Evolutionary conservation across 371 early-diverging fungal genomes (phyloP).

Genomic region (Chytridiales sp.): DNA sequence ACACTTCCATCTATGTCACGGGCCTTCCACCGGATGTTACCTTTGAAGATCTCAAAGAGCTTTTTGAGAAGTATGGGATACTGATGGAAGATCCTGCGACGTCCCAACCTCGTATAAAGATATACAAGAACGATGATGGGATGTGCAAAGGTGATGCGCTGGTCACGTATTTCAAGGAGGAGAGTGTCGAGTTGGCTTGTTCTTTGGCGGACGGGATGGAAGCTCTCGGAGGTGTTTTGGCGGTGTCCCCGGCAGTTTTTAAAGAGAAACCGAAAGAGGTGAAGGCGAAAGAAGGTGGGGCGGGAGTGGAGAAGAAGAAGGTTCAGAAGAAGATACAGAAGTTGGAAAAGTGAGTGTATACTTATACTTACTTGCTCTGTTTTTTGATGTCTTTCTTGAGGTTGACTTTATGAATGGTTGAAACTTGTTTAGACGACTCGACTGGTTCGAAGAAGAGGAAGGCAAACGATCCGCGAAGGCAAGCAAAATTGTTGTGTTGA

Average conservation of each 20-base stretch:
- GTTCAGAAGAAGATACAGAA: slow-evolving; percentile 71
- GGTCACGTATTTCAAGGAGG: slow-evolving; percentile 85
- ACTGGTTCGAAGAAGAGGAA: slow-evolving; percentile 84
- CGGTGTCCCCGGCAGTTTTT: slow-evolving; percentile 61
- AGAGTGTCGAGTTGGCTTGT: slow-evolving; percentile 82
- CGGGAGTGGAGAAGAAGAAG: slow-evolving; percentile 45
- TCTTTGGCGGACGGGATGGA: slow-evolving; percentile 83
- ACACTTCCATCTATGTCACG: slow-evolving; percentile 83
- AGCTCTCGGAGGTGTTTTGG: slow-evolving; percentile 72
- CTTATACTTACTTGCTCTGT: slow-evolving; percentile 2
- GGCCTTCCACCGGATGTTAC: slow-evolving; percentile 82
- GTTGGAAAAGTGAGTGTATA: slow-evolving; percentile 61
- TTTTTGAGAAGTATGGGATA: slow-evolving; percentile 85
- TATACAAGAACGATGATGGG: slow-evolving; percentile 69
- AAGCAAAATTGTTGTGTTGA: slow-evolving; percentile 80
- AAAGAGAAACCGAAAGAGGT: slow-evolving; percentile 38
- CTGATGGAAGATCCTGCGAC: slow-evolving; percentile 73
- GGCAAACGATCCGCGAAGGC: slow-evolving; percentile 72
- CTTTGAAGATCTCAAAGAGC: slow-evolving; percentile 70
- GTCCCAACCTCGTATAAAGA: slow-evolving; percentile 81
- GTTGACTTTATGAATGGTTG: not conserved
- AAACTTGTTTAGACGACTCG: slow-evolving; percentile 64
- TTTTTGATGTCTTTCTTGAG: slow-evolving; percentile 2
- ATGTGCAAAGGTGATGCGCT: slow-evolving; percentile 85
- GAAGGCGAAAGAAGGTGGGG: not conserved